These are phyloP conservation scores for Rubia occidens DNA, from an alignment of 305 asterid genomes.

Conservation along the genomic window DNA sequence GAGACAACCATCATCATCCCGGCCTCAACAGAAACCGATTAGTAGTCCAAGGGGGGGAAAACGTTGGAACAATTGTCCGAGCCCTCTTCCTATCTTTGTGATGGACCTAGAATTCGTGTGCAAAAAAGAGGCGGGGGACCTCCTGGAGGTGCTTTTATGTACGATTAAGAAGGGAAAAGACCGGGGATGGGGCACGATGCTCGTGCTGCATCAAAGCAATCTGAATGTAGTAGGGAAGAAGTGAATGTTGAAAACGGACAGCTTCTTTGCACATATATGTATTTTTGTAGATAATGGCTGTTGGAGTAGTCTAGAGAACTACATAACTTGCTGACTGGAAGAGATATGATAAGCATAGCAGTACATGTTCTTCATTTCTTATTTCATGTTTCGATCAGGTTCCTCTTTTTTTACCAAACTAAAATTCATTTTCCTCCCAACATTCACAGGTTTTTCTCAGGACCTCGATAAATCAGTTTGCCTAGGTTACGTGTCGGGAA, in stretches of 20 bases:
- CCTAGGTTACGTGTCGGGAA: too few species aligned
- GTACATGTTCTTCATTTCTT: too few species aligned
- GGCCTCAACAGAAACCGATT: conserved; percentile 36
- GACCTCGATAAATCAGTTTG: too few species aligned
- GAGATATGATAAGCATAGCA: too few species aligned
- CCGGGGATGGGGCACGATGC: conserved; percentile 48
- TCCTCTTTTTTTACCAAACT: too few species aligned
- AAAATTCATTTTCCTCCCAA: too few species aligned
- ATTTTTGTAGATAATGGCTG: background rate
- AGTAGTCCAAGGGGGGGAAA: conserved; percentile 31
- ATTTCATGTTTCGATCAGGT: too few species aligned
- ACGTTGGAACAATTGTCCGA: conserved; percentile 34
- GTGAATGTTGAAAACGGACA: background rate
- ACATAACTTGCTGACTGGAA: too few species aligned
- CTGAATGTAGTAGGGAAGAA: conserved; percentile 22
- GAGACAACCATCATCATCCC: conserved; percentile 28
- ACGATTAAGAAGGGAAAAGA: conserved; percentile 65
- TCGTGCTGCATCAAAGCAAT: conserved; percentile 58
- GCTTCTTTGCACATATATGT: background rate
- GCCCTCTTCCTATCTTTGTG: conserved; percentile 59
- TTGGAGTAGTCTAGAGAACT: background rate
- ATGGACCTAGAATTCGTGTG: conserved; percentile 45
- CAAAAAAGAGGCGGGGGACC: conserved; percentile 50
- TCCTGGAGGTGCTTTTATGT: conserved; percentile 46
- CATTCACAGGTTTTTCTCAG: too few species aligned